Base-by-base conservation (phyloP, 371 early-diverging fungal genomes). In the Mortierella sp. region DNA sequence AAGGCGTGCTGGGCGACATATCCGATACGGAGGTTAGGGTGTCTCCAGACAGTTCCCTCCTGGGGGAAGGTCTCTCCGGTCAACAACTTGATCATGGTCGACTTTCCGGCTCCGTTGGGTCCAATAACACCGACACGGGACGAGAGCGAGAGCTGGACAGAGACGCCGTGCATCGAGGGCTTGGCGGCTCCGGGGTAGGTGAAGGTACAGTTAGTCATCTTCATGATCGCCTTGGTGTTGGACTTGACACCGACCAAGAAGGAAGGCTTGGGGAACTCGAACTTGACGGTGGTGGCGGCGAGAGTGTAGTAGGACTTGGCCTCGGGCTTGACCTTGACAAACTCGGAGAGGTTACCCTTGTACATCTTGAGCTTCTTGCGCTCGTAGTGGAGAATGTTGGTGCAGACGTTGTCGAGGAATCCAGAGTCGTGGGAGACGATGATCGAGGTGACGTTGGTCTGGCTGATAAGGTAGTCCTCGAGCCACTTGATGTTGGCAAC, bases 1-100 rank as follows among this genome's bases (percentile, higher is more conserved):
- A 96, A 95, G 74, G 95, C 95, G 82, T 97, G 96, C 91, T 97
- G 97, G 26, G 97, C 95, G 82, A 97, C 95, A 83, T 96, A 97
- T 78, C 94, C 96, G 77, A 95, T 92, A 82, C 96, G 95, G 43
- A 95, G 90, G 79, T 93, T 93, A 69, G 95, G 95, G 78, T 92
- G 92, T 76, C 91, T 90, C 94, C 93, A 94, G 44, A 96, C 94
- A 55, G 89, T 86, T 72, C 95, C 94, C 21, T 88, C 88, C 80
- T 93, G 93, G 51, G 95, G 93, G 26, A 88, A 82, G 21, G 90
- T 80, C 82, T 95, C 94, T 75, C 95, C 95, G 9, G 95, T 93
- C 78, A 97, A 88, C 37, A 96, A 84, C 89, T 96, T 96, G 85
- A 96, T 92, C 89, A 96, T 89, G 8, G 96, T 97, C 53, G 95